Base-by-base conservation (phyloP, 352 stramenopile genomes). In the Globisporangium rhizosaccharum region DNA sequence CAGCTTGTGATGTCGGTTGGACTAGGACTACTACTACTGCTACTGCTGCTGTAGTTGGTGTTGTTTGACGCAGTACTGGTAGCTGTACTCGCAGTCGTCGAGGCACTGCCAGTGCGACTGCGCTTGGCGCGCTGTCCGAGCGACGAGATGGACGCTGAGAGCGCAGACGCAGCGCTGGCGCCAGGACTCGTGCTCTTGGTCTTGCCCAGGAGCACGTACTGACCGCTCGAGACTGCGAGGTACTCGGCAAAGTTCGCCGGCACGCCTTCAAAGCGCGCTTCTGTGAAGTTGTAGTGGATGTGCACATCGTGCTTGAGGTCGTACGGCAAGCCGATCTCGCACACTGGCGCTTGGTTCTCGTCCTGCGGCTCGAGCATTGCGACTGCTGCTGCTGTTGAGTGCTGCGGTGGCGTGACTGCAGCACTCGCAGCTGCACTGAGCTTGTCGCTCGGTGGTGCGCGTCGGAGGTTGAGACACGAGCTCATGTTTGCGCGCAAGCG, bases 211-310 rank as follows among this genome's bases (percentile, higher is more conserved):
- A 63, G 56, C n/a, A 15, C n/a, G 20, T 41, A 37, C 20, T 45
- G 39, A 4, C 59, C 67, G 18, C 47, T 65, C 26, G 68, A 59
- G 11, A 61, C 56, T 25, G 73, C 63, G n/a, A 89, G 63, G 53
- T 71, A 88, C 67, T 89, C 76, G n/a, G 76, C 72, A 51, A 92
- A 95, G 61, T 90, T 90, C 51, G 83, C 76, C 0, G 87, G 84
- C 28, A 94, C 74, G 37, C 87, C 87, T 57, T 96, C 88, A 62
- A 91, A 96, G 12, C 86, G 74, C n/a, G 84, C 84, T 47, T 89
- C 77, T 41, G 87, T 66, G 61, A 83, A 92, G 68, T 96, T 94
- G 75, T 94, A 96, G 59, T 79, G 74, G 41, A 96, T 82, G 63
- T 95, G 85, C 50, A 95, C 68, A 63, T 92, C 83, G 57, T 95